Evolutionary conservation across 2,329 filamentous ascomycete species (phyloP), one percentile per base, ranked within the genome.

Genomic region (Pseudogymnoascus sp.): DNA sequence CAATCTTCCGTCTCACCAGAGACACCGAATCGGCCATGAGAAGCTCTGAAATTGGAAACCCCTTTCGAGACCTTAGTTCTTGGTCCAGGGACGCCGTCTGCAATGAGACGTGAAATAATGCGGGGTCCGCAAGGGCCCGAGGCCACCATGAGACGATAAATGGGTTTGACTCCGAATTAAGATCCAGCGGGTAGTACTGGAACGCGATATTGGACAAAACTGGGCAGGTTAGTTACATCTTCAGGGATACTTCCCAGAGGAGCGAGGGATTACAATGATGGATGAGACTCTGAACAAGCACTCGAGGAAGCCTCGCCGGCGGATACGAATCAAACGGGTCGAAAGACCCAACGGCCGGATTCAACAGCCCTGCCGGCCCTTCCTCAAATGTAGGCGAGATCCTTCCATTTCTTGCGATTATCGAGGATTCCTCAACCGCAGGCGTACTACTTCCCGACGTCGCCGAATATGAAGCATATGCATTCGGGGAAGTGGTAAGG

Each of bases 131-230:
- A 0, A 85, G 74, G 0, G 82, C 82, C 0, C 81, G 73, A 0
- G 83, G 83, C 82, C 83, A 85, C 83, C 83, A 85, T 0, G 81
- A 84, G 5, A 83, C 72, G 16, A 85, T 72, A 64, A 85, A 85
- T 0, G 82, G 82, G 66, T 85, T 85, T 6, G 82, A 82, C 0
- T 70, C 70, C n/a, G 75, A 67, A 64, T 75, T 78, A 6, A 83
- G 72, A 60, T 85, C 83, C 19, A 84, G 73, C 0, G 82, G 83
- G 66, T 85, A 85, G 67, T 84, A 85, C 65, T 84, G 79, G 60
- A 85, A 85, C 0, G 82, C 81, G 55, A 85, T 84, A 49, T 80
- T 83, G 42, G 78, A 76, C 3, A 84, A 72, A 64, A 85, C 82
- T 84, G 61, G 11, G 41, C 69, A 39, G 71, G 72, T 67, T 60